Conservation (phyloP, 2,329 filamentous ascomycete species). For the Aspergillus fischeri region DNA sequence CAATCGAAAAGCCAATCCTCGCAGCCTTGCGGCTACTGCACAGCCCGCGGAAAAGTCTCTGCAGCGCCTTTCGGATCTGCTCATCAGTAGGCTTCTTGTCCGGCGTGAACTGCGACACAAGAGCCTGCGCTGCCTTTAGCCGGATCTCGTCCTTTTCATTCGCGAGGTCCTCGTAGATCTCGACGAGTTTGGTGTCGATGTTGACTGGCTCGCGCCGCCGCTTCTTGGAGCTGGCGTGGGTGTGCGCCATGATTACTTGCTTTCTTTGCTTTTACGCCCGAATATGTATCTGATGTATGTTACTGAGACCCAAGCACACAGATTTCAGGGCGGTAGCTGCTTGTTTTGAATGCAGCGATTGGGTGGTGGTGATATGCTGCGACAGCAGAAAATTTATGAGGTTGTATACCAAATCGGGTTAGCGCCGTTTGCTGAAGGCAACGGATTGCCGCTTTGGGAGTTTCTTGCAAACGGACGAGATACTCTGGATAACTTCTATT, state of each 20-base stretch:
- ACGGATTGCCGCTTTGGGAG: slow-evolving; percentile 1
- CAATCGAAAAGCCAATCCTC: slow-evolving; percentile 82
- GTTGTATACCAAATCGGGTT: slow-evolving; percentile 14
- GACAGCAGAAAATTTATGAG: slow-evolving; percentile 19
- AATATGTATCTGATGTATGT: neutral
- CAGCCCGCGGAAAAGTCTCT: slow-evolving; percentile 76
- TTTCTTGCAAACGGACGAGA: neutral
- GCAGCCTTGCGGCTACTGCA: slow-evolving; percentile 88
- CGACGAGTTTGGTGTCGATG: slow-evolving; percentile 44
- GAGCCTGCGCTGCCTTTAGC: slow-evolving; percentile 41
- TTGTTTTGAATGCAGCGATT: slow-evolving; percentile 1
- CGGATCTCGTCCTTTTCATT: slow-evolving; percentile 45
- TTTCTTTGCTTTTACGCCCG: neutral
- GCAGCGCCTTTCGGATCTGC: slow-evolving; percentile 41
- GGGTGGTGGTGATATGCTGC: slow-evolving; percentile 3
- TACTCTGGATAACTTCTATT: neutral
- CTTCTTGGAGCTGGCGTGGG: slow-evolving; percentile 29
- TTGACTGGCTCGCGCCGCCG: slow-evolving; percentile 39
- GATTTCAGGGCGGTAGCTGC: neutral
- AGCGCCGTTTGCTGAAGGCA: slow-evolving; percentile 12
- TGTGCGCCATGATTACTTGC: slow-evolving; percentile 24
- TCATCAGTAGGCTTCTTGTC: slow-evolving; percentile 38
- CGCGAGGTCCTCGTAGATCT: slow-evolving; percentile 48
- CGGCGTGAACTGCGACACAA: slow-evolving; percentile 43
- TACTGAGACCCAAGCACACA: no score